Base-by-base conservation (phyloP, 1,284 basidiomycete species). In the Coniophora puteana region DNA sequence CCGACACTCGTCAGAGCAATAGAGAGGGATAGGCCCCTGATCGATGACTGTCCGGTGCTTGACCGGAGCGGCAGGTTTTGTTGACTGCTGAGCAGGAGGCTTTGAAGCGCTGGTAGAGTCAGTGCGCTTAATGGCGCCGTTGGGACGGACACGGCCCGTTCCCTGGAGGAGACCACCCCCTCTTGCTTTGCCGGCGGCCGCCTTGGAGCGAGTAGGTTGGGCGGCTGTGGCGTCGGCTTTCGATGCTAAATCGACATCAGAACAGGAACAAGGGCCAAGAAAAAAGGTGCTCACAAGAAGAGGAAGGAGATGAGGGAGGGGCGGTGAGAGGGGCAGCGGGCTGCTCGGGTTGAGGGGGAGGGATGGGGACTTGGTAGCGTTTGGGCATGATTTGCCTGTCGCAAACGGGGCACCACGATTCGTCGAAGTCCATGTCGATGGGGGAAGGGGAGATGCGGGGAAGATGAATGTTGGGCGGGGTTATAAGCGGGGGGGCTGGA, bases 1-100 rank as follows among this genome's bases (percentile, higher is more conserved):
- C 46, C 75, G 71, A 59, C 85, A 89, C 54, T 80, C 74, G 48
- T 86, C 82, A 3, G 84, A 88, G 64, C 85, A 89, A 64, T 89
- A 89, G 47, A 89, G 72, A 17, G 85, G 83, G 3, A 76, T 76
- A 10, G 81, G 85, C 2, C 71, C 69, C 57, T 83, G 83, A 65
- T 87, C 84, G 64, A 89, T 87, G 61, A 87, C 68, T 4, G 77
- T 79, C 30, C 77, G 74, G 33, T 71, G 68, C 51, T 76, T 76
- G 25, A 71, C 48, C 11, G 67, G 62, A 4, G 55, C 46, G 36
- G 51, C 30, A 27, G 64, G 53, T 39, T 57, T 53, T 16, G 62
- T 28, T 21, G 50, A 49, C 14, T 51, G 51, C 12, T 46, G 57
- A 17, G 40, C 40, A 23, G 47, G 55, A 5, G 52, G 42, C 31